Base-by-base conservation (phyloP, 345 rosid genomes). In the Microcos paniculata region DNA sequence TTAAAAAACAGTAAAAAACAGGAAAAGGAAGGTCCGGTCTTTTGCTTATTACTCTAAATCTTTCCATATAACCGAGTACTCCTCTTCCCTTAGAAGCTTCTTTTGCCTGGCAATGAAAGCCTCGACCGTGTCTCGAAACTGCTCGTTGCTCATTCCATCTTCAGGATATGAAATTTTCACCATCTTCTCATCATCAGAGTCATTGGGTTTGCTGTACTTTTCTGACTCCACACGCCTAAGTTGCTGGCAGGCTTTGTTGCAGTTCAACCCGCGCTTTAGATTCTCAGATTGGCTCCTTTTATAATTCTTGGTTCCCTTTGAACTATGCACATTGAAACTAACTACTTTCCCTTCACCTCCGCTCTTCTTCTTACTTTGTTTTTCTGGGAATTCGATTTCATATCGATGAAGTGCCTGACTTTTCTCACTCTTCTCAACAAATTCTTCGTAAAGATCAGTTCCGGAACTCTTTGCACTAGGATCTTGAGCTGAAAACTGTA, bases 21-120 rank as follows among this genome's bases (percentile, higher is more conserved):
- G 51, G 19, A 31, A 55, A 64, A 26, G 12, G 28, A 42, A 43
- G 28, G 6, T 3, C 21, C 48, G 4, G 18, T 12, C 23, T 68
- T 68, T 58, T 77, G 18, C 38, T 45, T 35, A 5, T 38, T 19
- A 65, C 31, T 23, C 43, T 35, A 24, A 9, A 6, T 62, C 68
- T 61, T 49, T 65, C 64, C 69, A 77, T 23, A 70, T 18, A 9
- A 75, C 63, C 74, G 59, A 80, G 38, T 76, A 71, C 77, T 87
- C 87, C 68, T 91, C 95, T 30, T 86, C 86, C 81, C 72, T 85
- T 16, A 84, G 77, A 63, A 85, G 80, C 88, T 76, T 86, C 81
- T 86, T 89, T 52, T 87, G 95, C 82, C 91, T 83, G 2, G 86
- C 95, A 66, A 91, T 91, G 84, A 89, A 91, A 45, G 88, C 89